phyloP scores from a whole-genome alignment of 2,329 filamentous ascomycete genomes.

The Colletotrichum cereale region DNA sequence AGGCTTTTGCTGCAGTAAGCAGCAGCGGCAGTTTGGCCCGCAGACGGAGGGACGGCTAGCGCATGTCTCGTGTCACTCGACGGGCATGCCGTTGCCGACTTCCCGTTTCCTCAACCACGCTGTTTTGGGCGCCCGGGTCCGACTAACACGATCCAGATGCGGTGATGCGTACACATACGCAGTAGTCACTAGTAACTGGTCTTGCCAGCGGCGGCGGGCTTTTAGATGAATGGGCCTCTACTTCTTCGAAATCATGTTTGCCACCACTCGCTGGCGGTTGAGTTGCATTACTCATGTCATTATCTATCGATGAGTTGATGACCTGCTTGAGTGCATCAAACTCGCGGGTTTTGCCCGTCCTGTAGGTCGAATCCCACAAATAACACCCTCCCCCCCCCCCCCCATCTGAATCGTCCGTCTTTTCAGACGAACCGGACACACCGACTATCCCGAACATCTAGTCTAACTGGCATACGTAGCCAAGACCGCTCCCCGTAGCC shows the following conservation, averaged over 20 bases:
- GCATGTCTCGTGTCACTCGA: slow-evolving; percentile 15
- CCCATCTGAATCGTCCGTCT: neutral
- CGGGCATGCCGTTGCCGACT: slow-evolving; percentile 13
- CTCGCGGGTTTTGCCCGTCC: neutral
- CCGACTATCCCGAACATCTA: slow-evolving; percentile 6
- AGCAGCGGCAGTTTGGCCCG: neutral
- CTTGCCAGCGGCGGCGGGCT: no score
- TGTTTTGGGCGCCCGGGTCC: neutral
- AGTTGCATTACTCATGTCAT: neutral
- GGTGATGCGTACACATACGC: neutral
- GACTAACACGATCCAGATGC: slow-evolving; percentile 4
- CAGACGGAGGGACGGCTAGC: slow-evolving; percentile 2
- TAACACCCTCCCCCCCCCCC: slow-evolving; percentile 3
- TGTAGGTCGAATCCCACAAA: neutral
- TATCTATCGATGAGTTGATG: neutral
- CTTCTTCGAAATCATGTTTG: neutral
- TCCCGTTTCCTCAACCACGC: slow-evolving; percentile 17
- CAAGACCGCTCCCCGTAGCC: neutral
- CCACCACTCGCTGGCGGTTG: slow-evolving; percentile 1
- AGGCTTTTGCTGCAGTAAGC: neutral
- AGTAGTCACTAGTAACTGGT: neutral
- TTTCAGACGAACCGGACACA: slow-evolving; percentile 33
- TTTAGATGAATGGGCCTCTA: no score
- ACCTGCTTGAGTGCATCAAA: neutral
- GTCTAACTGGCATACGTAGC: neutral